Conservation (phyloP, 2,329 filamentous ascomycete genomes). For the Ascosphaera aggregata region DNA sequence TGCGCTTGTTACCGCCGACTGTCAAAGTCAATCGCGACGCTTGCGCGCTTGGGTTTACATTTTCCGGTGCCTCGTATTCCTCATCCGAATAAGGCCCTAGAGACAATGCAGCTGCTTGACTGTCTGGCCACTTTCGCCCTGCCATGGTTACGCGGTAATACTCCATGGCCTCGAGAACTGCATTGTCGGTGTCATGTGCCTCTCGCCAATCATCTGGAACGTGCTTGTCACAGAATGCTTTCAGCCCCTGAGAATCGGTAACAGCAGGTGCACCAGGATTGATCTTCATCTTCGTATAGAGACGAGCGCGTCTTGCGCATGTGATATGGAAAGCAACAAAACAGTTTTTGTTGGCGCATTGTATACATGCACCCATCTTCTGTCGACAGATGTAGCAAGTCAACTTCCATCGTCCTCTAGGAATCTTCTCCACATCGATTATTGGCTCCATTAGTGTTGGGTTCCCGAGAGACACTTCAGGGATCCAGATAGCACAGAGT, state of each 20-base stretch:
- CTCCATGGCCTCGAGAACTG: slow-evolving; percentile 60
- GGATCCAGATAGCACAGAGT: slow-evolving; percentile 95
- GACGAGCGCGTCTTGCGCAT: slow-evolving; percentile 64
- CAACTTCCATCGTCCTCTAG: slow-evolving; percentile 80
- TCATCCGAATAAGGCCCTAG: slow-evolving; percentile 49
- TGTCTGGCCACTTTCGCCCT: slow-evolving; percentile 78
- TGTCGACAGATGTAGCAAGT: slow-evolving; percentile 94
- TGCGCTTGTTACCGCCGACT: slow-evolving; percentile 34
- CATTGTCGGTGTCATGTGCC: slow-evolving; percentile 61
- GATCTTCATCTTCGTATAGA: slow-evolving; percentile 95
- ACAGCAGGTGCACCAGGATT: slow-evolving; percentile 56
- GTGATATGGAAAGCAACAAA: slow-evolving; percentile 96
- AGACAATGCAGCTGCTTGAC: slow-evolving; percentile 57
- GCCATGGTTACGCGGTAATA: slow-evolving; percentile 84
- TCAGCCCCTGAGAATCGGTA: slow-evolving; percentile 60
- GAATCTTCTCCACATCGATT: slow-evolving; percentile 93
- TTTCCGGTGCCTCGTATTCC: slow-evolving; percentile 23
- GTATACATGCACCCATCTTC: slow-evolving; percentile 94
- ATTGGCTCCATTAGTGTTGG: slow-evolving; percentile 97
- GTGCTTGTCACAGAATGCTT: slow-evolving; percentile 91
- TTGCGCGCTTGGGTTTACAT: slow-evolving; percentile 15
- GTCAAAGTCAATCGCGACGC: slow-evolving; percentile 30
- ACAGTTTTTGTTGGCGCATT: slow-evolving; percentile 93
- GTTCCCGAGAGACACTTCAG: slow-evolving; percentile 86
- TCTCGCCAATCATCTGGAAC: slow-evolving; percentile 71